A percentile compares a stretch with the other conserved stretches of the same genome.
Conservation (phyloP, 2,329 filamentous ascomycete species). For the Fusarium sp. region DNA sequence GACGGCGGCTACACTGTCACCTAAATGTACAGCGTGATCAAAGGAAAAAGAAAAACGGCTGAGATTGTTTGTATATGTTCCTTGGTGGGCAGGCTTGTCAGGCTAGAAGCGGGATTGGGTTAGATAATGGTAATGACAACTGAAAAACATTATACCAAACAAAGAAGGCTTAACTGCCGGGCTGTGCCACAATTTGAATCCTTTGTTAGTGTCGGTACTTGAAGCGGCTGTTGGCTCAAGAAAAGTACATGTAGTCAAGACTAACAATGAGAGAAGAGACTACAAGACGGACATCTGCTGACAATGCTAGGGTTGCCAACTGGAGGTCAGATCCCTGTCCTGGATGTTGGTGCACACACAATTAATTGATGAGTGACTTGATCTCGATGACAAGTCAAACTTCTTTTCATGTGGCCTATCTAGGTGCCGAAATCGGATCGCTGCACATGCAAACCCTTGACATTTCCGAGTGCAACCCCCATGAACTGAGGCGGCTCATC, state of each 20-base stretch:
- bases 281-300: background rate
- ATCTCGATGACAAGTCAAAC: background rate
- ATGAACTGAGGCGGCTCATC: conserved; percentile 2
- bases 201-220: background rate
- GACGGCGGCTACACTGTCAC: conserved; percentile 92
- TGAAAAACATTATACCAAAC: background rate
- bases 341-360: background rate
- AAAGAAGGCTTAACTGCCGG: background rate
- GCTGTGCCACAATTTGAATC: conserved; percentile 5
- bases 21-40: conserved; percentile 51
- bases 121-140: conserved; percentile 36
- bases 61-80: conserved; percentile 10
- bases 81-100: conserved; percentile 24
- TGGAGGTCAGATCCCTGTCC: background rate
- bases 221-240: background rate
- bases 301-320: background rate
- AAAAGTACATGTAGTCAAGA: background rate
- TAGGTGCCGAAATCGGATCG: conserved; percentile 19
- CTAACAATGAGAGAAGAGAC: background rate
- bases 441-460: conserved; percentile 19
- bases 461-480: conserved; percentile 34
- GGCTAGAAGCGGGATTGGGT: conserved; percentile 28
- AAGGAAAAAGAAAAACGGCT: conserved; percentile 3
- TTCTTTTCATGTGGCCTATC: background rate
- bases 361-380: background rate